These are phyloP conservation scores for Rubroboletus pulcherrimus DNA, from an alignment of 768 basidiomycete genomes.

Conservation along the genomic window DNA sequence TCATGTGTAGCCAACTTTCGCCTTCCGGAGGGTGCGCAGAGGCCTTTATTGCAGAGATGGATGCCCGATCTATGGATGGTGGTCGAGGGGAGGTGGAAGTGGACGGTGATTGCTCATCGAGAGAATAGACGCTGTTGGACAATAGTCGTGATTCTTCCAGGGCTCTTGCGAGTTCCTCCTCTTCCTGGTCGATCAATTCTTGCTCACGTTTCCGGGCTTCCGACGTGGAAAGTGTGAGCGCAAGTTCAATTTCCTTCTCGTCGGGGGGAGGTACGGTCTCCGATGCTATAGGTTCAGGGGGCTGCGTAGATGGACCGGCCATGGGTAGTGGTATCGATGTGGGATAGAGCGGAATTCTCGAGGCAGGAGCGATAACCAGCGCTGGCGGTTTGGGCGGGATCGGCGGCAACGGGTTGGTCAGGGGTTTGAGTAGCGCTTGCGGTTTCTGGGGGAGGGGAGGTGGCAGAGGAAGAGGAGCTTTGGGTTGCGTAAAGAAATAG, in stretches of 20 bases:
- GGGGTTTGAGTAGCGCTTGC: slow-evolving; percentile 24
- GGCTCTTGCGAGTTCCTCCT: slow-evolving; percentile 63
- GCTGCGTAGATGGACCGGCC: slow-evolving; percentile 5
- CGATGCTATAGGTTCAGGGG: slow-evolving; percentile 1
- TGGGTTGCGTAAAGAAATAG: slow-evolving; percentile 18
- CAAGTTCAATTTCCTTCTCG: slow-evolving; percentile 46
- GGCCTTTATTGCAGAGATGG: slow-evolving; percentile 13
- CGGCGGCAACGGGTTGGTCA: slow-evolving; percentile 36
- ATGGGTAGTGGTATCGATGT: slow-evolving; percentile 26
- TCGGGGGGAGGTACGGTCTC: slow-evolving; percentile 28
- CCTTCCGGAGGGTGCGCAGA: slow-evolving; percentile 21
- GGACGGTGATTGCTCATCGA: slow-evolving; percentile 7
- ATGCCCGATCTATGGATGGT: slow-evolving; percentile 14
- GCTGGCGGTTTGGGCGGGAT: slow-evolving; percentile 39
- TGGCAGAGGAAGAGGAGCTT: slow-evolving; percentile 22
- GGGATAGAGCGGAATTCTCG: slow-evolving; percentile 33
- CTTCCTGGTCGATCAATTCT: slow-evolving; percentile 40
- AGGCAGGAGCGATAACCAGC: slow-evolving; percentile 9
- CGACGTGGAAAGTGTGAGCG: slow-evolving; percentile 42
- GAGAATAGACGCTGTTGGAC: slow-evolving; percentile 8
- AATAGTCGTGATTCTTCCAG: slow-evolving; percentile 49
- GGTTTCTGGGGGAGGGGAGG: slow-evolving; percentile 33
- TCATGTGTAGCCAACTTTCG: slow-evolving; percentile 31
- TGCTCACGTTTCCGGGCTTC: slow-evolving; percentile 34
- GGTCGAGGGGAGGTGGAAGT: slow-evolving; percentile 5